These are phyloP conservation scores for Nyssa sinensis DNA, from an alignment of 148 eudicot species.

Conservation along the genomic window DNA sequence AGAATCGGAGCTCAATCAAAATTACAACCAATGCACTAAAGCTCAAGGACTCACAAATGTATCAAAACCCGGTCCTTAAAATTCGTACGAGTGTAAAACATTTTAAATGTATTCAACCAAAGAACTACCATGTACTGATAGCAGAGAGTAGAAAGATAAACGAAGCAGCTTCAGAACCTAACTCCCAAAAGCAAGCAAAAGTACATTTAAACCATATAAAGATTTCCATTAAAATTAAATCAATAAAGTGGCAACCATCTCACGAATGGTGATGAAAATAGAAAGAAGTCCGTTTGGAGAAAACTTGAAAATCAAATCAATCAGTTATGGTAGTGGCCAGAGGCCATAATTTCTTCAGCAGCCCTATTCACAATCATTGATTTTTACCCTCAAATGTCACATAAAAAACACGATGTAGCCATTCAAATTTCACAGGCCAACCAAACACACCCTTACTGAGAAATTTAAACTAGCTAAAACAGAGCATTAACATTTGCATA, in stretches of 20 bases:
- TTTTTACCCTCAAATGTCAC: neutral
- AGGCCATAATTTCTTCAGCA: neutral
- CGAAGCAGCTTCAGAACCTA: neutral
- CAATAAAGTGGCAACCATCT: neutral
- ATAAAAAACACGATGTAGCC: neutral
- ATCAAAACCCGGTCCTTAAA: neutral
- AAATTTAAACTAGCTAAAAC: neutral
- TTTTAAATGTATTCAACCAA: neutral
- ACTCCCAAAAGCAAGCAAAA: neutral
- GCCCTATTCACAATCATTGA: neutral
- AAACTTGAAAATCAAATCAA: neutral
- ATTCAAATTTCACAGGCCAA: neutral
- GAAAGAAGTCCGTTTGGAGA: too few species aligned
- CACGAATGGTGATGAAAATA: neutral
- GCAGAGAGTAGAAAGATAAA: neutral
- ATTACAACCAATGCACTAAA: too few species aligned
- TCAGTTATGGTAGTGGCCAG: neutral
- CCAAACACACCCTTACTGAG: neutral
- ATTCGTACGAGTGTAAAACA: too few species aligned
- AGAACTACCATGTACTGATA: neutral
- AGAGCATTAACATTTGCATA: neutral
- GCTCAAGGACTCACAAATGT: neutral
- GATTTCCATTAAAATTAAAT: neutral
- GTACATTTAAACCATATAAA: too few species aligned
- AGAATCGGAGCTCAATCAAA: neutral